Base-by-base conservation (phyloP, 2,329 filamentous ascomycete genomes). In the Simplicillium sp. region DNA sequence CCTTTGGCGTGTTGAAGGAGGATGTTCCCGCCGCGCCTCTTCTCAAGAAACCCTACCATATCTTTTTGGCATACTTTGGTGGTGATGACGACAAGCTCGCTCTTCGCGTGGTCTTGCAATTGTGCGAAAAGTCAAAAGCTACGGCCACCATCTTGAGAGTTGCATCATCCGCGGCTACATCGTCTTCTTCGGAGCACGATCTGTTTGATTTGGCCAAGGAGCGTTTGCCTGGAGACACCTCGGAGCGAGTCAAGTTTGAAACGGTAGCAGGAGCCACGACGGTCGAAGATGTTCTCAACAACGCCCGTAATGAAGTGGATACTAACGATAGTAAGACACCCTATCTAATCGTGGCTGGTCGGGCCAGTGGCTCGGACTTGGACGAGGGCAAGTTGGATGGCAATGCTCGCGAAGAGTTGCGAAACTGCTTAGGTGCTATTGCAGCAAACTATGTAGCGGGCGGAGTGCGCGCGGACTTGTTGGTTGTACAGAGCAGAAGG, bases 61-160 rank as follows among this genome's bases (percentile, higher is more conserved):
- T 97, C 48, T 89, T 94, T 57, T 70, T 94, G 40, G 84, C 89
- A 0, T 97, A 87, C 62, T 81, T 95, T 44, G 89, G 90, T 14
- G 86, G 86, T 8, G 65, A 70, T 1, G 92, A 98, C 54, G 90
- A 96, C 54, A 75, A 79, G 7, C 77, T 82, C 4, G 89, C 88
- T 0, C 70, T 97, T 1, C 72, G 81, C 1, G 76, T 97, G 17
- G 83, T 90, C 3, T 70, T 97, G 3, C 90, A 96, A 54, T 72
- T 98, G 1, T 86, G 82, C 1, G 80, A 82, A 56, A 92, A 88
- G 52, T 73, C 77, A 4, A 77, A 84, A 34, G 78, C 95, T 18
- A 89, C 86, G 0, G 86, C 81, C 1, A 90, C 85, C 0, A 73
- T 96, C 28, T 67, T 84, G 4, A 12, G 47, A 14, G 46, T 46